Evolutionary conservation across 306 rosid genomes (phyloP).

Genomic region (Trifolium dubium): DNA sequence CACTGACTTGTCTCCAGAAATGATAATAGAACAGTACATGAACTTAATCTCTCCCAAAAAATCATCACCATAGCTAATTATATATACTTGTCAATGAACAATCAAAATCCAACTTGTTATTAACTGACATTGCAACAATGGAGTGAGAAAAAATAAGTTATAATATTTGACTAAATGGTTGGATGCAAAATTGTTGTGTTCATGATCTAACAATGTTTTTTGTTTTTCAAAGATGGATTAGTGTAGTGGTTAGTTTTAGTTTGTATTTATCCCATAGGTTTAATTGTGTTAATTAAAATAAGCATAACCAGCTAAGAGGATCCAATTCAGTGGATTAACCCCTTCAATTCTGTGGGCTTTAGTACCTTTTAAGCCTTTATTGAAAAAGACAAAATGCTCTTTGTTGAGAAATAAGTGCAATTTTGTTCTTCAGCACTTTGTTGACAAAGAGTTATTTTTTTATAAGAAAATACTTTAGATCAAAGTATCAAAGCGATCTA

Average conservation of each 20-base stretch:
- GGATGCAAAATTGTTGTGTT: too few species aligned
- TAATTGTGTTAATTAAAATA: background rate
- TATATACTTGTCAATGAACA: too few species aligned
- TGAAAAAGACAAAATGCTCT: background rate
- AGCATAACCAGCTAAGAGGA: background rate
- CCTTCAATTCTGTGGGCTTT: background rate
- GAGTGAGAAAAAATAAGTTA: too few species aligned
- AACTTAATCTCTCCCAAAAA: constrained; percentile 52
- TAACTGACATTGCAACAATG: constrained; percentile 11
- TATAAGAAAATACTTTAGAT: background rate
- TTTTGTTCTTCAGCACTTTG: background rate
- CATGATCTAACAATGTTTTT: background rate
- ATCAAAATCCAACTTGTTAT: background rate
- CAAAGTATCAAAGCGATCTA: background rate
- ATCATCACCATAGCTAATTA: constrained; percentile 11
- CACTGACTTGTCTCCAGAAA: constrained; percentile 79
- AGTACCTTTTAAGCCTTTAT: background rate
- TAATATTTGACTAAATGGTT: too few species aligned
- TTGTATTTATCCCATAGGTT: background rate
- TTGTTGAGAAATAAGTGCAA: background rate
- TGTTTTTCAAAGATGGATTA: background rate
- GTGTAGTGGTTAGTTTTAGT: background rate
- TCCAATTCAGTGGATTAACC: background rate
- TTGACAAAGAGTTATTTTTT: background rate
- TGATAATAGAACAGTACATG: constrained; percentile 58